Evolutionary conservation across 805 yeast species (phyloP), one percentile per base, ranked within the genome.

Genomic region (Candida ipomoeae): DNA sequence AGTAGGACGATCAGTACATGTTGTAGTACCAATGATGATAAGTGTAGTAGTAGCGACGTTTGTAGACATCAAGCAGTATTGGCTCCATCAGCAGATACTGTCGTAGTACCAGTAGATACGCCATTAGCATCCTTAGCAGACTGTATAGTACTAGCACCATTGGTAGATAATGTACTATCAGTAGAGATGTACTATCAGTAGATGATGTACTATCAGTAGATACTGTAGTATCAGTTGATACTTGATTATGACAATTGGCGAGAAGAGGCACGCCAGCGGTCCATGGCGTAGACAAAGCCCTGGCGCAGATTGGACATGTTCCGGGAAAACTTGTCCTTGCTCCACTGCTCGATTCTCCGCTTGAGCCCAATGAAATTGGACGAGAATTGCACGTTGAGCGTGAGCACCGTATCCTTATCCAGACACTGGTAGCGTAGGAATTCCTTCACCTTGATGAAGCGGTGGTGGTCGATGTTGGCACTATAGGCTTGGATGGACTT

Each of bases 241-340:
- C 26, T 18, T 21, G n/a, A 2, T 26, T 20, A 26, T 14, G 23
- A 17, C n/a, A 37, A 37, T 20, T 37, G 40, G 13, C 40, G 40
- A 20, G 38, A 35, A 35, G 40, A 18, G 26, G 46, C 46, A 18
- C 46, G 14, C 46, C 46, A 44, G 33, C 46, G 46, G 55, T 83
- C 81, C 89, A 91, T 86, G 17, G 89, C 97, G 65, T 79, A 81
- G 46, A 80, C 72, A 78, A 91, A 78, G 3, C 96, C 96, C 54
- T 79, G 70, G 55, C 88, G 77, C 15, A 90, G 82, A 55, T 80
- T 81, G 48, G 67, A 71, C 53, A 87, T 71, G 62, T 89, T 87
- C 49, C 83, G 84, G 42, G 80, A 74, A 64, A 91, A 89, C 64
- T 78, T 79, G 18, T 74, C 75, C 59, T 80, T 83, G 29, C 95